Conservation (phyloP, 2,329 filamentous ascomycete species). For the Aspergillus japonicus region DNA sequence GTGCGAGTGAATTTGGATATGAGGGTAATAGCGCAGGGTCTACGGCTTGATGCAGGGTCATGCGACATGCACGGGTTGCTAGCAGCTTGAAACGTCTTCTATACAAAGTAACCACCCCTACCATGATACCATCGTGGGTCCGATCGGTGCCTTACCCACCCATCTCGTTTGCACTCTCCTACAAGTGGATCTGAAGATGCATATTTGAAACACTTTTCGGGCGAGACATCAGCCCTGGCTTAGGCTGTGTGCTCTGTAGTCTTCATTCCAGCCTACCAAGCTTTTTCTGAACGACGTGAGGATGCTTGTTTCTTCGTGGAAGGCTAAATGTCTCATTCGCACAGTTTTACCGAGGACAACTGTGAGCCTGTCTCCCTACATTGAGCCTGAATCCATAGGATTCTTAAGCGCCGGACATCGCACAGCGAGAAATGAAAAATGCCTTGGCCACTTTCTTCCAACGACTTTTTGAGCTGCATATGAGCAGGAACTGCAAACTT, state of each 20-base stretch:
- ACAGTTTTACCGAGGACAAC: neutral
- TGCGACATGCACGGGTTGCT: neutral
- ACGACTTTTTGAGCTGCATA: no score
- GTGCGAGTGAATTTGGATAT: neutral
- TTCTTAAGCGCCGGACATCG: no score
- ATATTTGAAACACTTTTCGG: conserved; percentile 12
- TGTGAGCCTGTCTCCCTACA: no score
- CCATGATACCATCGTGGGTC: neutral
- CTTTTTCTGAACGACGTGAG: conserved; percentile 1
- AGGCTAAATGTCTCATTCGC: neutral
- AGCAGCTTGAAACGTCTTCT: neutral
- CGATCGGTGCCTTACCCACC: neutral
- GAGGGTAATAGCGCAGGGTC: neutral
- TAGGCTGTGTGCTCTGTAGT: neutral
- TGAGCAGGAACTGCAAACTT: no score
- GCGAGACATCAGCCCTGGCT: neutral
- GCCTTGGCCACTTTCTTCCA: no score
- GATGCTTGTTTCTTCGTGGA: neutral
- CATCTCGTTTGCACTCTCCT: conserved; percentile 2
- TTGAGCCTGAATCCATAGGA: no score
- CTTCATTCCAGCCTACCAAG: conserved; percentile 1
- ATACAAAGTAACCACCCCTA: neutral
- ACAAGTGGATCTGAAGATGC: neutral
- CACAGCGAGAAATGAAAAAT: no score
- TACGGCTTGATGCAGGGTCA: neutral